Evolutionary conservation across 2,329 filamentous ascomycete genomes (phyloP), one percentile per base, ranked within the genome.

Genomic region (Arthrobotrys iridis): DNA sequence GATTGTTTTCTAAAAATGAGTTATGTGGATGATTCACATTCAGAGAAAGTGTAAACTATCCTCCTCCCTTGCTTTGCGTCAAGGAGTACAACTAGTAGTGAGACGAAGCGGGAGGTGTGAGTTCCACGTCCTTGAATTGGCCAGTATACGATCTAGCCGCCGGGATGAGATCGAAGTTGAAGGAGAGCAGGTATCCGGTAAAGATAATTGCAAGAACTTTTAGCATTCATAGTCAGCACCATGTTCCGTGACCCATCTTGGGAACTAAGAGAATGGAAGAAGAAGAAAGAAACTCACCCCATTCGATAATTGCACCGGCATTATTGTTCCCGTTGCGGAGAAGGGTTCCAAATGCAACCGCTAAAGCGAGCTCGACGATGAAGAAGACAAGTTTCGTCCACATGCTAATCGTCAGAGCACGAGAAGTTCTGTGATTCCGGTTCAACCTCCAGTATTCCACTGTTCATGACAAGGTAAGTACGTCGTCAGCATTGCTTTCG

Each of bases 361-460:
- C 82, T 84, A 99, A 87, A 15, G 82, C 84, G 40, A 96, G 79
- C 82, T 97, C 93, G 79, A 94, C 80, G 67, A 97, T 80, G 81
- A 98, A 90, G 83, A 99, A 98, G 71, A 82, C 78, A 26, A 96
- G 86, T 83, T 99, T 99, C 81, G 95, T 85, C 87, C 89, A 93
- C 85, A 98, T 98, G 67, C 91, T 95, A 73, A 86, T 82, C 52
- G 89, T 87, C 8, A 99, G 87, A 77, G 95, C 84, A 64, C 86
- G 87, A 82, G 94, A 88, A 74, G 93, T 84, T 77, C 90, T 90
- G 84, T 93, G 92, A n/a, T 68, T 76, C 13, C 71, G 77, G 33
- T 79, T 75, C 10, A 80, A 62, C 20, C 77, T 64, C 72, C 79
- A 68, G 45, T 79, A 79, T 24, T 79, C 78, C 40, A 80, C 62